Conservation (phyloP, 768 basidiomycete species). For the Rhizopogon sp. region DNA sequence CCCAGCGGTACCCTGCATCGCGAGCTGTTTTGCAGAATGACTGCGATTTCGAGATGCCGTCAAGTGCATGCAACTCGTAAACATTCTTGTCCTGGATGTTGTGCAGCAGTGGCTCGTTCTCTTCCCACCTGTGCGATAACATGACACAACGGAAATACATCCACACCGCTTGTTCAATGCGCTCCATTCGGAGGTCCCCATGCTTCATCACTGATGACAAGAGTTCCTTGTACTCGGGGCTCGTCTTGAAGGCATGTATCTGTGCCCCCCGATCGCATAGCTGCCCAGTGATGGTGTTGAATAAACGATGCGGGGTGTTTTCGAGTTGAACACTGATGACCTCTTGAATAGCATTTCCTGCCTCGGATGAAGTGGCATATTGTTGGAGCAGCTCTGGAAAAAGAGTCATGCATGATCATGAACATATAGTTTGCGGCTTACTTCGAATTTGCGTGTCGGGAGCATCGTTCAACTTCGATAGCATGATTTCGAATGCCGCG, state of each 20-base stretch:
- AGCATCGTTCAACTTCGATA: too few relatives aligned
- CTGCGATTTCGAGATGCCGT: too few relatives aligned
- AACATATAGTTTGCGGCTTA: too few relatives aligned
- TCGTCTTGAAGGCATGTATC: background rate
- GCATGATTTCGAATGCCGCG: too few relatives aligned
- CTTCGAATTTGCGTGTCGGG: too few relatives aligned
- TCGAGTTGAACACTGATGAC: background rate
- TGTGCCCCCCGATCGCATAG: background rate
- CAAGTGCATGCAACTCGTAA: background rate
- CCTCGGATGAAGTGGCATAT: background rate
- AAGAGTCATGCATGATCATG: too few relatives aligned
- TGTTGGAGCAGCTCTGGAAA: too few relatives aligned
- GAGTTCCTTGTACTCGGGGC: background rate
- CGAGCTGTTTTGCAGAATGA: too few relatives aligned
- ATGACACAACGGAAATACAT: background rate
- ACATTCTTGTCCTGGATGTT: background rate
- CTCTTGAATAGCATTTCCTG: background rate
- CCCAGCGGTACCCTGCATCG: too few relatives aligned
- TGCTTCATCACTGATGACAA: background rate
- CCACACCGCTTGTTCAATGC: background rate
- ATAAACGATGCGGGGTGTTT: background rate
- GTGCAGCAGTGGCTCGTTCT: background rate
- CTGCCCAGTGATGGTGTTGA: background rate
- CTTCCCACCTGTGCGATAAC: too few relatives aligned
- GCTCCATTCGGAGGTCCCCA: background rate